Percentiles rank a stretch among this genome's conserved stretches.
Conservation (phyloP, 768 basidiomycete genomes). For the Xerocomus potaroensis region DNA sequence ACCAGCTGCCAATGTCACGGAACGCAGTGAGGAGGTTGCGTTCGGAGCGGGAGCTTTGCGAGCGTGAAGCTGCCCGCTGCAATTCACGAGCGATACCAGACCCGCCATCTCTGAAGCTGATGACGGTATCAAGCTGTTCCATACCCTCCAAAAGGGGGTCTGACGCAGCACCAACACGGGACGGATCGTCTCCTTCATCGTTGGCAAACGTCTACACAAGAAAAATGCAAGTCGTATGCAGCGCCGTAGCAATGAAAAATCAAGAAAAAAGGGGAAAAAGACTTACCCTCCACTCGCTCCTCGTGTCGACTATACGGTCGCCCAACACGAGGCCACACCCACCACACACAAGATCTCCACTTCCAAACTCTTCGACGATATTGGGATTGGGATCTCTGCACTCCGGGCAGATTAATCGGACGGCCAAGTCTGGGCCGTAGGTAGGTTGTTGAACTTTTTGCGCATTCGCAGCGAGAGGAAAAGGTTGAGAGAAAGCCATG, state of each 20-base stretch:
- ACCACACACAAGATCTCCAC: conserved; percentile 95
- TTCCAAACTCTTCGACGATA: conserved; percentile 96
- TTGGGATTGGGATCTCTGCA: conserved; percentile 91
- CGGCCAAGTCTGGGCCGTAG: conserved; percentile 79
- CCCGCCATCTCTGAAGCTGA: conserved; percentile 93
- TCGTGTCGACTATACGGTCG: conserved; percentile 94
- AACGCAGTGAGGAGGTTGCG: conserved; percentile 86
- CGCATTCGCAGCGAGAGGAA: conserved; percentile 60
- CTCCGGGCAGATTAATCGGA: conserved; percentile 92
- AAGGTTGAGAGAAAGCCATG: conserved; percentile 76
- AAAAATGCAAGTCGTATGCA: conserved; percentile 20
- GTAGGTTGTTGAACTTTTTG: conserved; percentile 53
- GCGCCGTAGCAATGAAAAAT: conserved; percentile 1
- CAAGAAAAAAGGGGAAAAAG: conserved; percentile 10
- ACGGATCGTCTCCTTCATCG: conserved; percentile 98
- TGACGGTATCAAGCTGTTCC: conserved; percentile 91
- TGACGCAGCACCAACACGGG: conserved; percentile 96
- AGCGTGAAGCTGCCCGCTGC: conserved; percentile 86
- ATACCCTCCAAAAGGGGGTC: conserved; percentile 93
- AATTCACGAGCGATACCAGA: conserved; percentile 89
- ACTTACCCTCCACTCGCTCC: conserved; percentile 96
- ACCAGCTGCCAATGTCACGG: conserved; percentile 89
- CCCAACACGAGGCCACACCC: conserved; percentile 92
- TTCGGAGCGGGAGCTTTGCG: conserved; percentile 73
- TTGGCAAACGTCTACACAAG: conserved; percentile 91